A percentile compares a stretch with the other conserved stretches of the same genome.
phyloP scores from a whole-genome alignment of 169 alveolate genomes.

The Theileria parva region DNA sequence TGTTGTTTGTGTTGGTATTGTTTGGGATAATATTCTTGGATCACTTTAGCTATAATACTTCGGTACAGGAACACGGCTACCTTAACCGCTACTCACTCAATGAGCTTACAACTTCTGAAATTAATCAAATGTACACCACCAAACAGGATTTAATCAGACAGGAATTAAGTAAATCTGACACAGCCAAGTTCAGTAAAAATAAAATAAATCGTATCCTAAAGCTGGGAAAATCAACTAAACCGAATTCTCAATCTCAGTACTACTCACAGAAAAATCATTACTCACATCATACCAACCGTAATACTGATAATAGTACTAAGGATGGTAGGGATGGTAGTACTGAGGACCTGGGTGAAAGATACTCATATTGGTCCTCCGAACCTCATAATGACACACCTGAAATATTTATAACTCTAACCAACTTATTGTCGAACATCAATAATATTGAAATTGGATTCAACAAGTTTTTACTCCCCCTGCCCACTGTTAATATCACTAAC shows the following conservation, averaged over 20 bases:
- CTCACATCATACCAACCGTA: background rate
- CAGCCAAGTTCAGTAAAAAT: no score
- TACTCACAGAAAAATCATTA: conserved; percentile 3
- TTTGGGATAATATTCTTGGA: conserved; percentile 20
- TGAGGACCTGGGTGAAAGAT: background rate
- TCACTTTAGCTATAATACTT: conserved; percentile 14
- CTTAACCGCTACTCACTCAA: conserved; percentile 41
- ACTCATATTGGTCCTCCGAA: background rate
- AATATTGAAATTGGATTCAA: conserved; percentile 44
- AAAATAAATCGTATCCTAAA: background rate
- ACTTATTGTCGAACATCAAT: conserved; percentile 1
- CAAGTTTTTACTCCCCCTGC: conserved; percentile 30
- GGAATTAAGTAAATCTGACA: background rate
- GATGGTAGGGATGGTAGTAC: background rate
- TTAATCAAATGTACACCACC: conserved; percentile 21
- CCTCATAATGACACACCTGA: conserved; percentile 34
- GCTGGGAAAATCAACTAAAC: background rate
- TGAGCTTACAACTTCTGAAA: conserved; percentile 3
- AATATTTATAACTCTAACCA: conserved; percentile 18
- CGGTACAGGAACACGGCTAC: conserved; percentile 58
- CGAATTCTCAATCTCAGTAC: conserved; percentile 7
- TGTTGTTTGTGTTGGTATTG: conserved; percentile 39
- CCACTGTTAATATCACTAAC: no score
- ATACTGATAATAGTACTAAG: background rate
- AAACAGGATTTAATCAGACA: conserved; percentile 7